A percentile compares a stretch with the other conserved stretches of the same genome.
Conservation (phyloP, 805 yeast species). For the Vanderwaltozyma polyspora region DNA sequence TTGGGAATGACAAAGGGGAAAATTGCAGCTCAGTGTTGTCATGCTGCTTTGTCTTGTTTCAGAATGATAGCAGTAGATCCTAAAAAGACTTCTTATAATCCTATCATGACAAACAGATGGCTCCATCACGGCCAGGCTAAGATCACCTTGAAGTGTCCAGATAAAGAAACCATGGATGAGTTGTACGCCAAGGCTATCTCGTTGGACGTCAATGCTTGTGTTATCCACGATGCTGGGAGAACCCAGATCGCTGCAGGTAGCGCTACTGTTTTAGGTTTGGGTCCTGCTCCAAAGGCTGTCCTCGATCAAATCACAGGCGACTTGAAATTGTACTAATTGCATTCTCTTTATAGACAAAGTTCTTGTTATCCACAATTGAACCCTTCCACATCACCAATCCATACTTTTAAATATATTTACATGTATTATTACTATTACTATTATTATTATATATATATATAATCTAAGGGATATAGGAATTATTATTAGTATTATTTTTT, state of each 20-base stretch:
- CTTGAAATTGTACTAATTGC: constrained; percentile 59
- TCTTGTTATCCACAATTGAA: too few species aligned
- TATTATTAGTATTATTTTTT: too few species aligned
- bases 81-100: constrained; percentile 42
- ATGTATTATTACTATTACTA: neutral
- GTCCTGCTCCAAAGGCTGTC: constrained; percentile 84
- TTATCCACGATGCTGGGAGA: constrained; percentile 93
- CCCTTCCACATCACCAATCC: too few species aligned
- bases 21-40: constrained; percentile 94
- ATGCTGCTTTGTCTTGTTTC: constrained; percentile 90
- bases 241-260: constrained; percentile 95
- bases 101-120: constrained; percentile 66
- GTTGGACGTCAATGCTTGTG: constrained; percentile 62
- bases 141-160: constrained; percentile 67
- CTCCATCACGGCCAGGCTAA: constrained; percentile 81
- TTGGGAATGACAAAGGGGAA: constrained; percentile 90
- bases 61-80: constrained; percentile 47
- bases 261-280: constrained; percentile 91
- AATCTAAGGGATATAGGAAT: too few species aligned
- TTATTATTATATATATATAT: too few species aligned
- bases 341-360: too few species aligned
- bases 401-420: neutral
- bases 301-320: constrained; percentile 75
- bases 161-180: constrained; percentile 58
- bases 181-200: constrained; percentile 74